Percentiles rank a stretch among this genome's conserved stretches.
Conservation (phyloP, 2,329 filamentous ascomycete genomes). For the Phyllosticta ampelicida region DNA sequence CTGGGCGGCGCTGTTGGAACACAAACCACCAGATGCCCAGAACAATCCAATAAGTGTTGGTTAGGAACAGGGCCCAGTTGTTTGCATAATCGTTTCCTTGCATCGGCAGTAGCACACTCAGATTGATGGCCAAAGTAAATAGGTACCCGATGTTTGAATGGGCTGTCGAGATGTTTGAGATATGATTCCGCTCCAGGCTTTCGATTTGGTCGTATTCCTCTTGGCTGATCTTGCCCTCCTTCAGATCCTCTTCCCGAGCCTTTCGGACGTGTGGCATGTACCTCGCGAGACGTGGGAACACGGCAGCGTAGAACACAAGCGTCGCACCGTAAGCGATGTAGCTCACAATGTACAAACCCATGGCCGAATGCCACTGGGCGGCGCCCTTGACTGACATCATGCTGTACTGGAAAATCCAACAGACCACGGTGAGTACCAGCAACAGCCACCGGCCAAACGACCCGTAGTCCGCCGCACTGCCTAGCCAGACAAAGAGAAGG, state of each 20-base stretch:
- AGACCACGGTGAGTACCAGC: constrained; percentile 48
- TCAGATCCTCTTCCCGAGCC: constrained; percentile 36
- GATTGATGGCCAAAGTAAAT: constrained; percentile 43
- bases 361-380: constrained; percentile 48
- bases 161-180: constrained; percentile 47
- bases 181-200: constrained; percentile 51
- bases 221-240: constrained; percentile 42
- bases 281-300: constrained; percentile 47
- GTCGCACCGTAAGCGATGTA: constrained; percentile 56
- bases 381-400: constrained; percentile 55
- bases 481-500: constrained; percentile 43
- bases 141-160: constrained; percentile 27
- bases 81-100: constrained; percentile 50
- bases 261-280: constrained; percentile 43
- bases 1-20: constrained; percentile 52
- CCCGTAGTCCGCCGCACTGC: constrained; percentile 41
- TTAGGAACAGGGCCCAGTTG: constrained; percentile 54
- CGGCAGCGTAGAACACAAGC: constrained; percentile 26
- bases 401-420: constrained; percentile 54
- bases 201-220: constrained; percentile 52
- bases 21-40: constrained; percentile 58
- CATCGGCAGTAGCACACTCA: constrained; percentile 34
- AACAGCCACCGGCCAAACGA: constrained; percentile 54
- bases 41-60: constrained; percentile 57
- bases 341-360: constrained; percentile 55